Conservation (phyloP, 352 stramenopile species). For the Globisporangium alternatum region DNA sequence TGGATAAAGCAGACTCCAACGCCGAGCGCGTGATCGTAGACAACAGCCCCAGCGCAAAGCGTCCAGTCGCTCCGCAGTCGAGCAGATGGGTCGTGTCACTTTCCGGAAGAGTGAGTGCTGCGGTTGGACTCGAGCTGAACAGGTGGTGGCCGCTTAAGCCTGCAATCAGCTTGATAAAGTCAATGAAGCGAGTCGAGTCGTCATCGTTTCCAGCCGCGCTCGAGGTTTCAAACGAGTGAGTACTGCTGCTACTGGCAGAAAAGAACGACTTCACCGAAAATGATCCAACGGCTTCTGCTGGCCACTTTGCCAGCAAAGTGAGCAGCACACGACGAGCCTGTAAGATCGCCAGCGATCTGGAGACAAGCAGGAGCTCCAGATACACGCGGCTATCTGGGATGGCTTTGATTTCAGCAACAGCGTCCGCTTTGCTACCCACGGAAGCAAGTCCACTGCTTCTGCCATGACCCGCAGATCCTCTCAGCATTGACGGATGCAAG, state of each 20-base stretch:
- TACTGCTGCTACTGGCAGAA: conserved; percentile 10
- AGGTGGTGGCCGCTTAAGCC: conserved; percentile 55
- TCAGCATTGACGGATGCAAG: conserved; percentile 68
- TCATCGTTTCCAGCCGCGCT: conserved; percentile 20
- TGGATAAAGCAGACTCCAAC: conserved; percentile 33
- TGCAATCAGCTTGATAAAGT: conserved; percentile 84
- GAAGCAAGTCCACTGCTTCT: conserved; percentile 41
- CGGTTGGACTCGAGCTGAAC: conserved; percentile 25
- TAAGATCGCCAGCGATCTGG: conserved; percentile 75
- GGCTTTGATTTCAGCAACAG: conserved; percentile 69
- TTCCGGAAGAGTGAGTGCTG: conserved; percentile 30
- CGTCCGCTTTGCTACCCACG: conserved; percentile 57
- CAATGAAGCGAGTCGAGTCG: conserved; percentile 55
- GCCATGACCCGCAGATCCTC: conserved; percentile 42
- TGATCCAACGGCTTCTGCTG: conserved; percentile 41
- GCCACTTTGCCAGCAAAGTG: conserved; percentile 79
- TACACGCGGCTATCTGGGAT: conserved; percentile 80
- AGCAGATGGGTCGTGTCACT: conserved; percentile 48
- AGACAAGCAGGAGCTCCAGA: conserved; percentile 72
- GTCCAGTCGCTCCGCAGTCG: conserved; percentile 52
- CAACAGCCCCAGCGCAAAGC: conserved; percentile 50
- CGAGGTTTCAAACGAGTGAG: neutral
- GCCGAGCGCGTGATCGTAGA: conserved; percentile 47
- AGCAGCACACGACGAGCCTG: conserved; percentile 73
- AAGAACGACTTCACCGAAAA: conserved; percentile 59